Evolutionary conservation across 2,329 filamentous ascomycete species (phyloP), one percentile per base, ranked within the genome.

Genomic region (Arthrobotrys conoides): DNA sequence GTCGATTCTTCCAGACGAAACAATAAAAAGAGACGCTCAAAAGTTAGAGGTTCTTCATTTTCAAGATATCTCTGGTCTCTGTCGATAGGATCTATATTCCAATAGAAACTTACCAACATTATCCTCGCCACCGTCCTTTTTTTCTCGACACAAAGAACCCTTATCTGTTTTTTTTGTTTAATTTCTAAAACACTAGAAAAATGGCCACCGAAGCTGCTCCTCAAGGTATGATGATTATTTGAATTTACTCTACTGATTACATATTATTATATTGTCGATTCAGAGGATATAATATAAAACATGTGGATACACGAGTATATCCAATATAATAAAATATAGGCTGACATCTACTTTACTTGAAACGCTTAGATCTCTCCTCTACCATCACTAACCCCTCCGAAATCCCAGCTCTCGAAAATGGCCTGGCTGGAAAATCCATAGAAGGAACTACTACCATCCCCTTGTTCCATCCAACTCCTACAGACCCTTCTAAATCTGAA

Each of bases 341-440:
- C 61, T 73, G 57, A 73, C 51, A 55, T 36, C 36, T 24, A 38
- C 49, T 65, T 36, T 67, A 66, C 22, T 65, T 24, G 1, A 6
- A 30, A 30, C 6, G 3, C 38, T 36, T 61, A 61, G 65, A 63
- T 36, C 22, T 75, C 64, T 61, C 71, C 64, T 61, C 71, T 53
- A 66, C 73, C 33, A 67, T 76, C 53, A 71, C 66, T n/a, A 59
- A 71, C 30, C 72, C 72, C 38, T 51, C 72, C 66, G 72, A 76
- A 61, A 71, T 76, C 49, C 66, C 71, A 55, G 44, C 53, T 59
- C 65, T 76, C 65, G 71, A 76, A 44, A 70, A 59, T 53, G 48
- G 33, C 16, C 18, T 71, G 20, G 49, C 66, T 36, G 65, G 59
- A 12, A 76, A 76, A 51, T 14, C 66, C 41, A 46, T 61, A 70